Conservation (phyloP, 768 basidiomycete genomes). For the Boletus rex-veris region DNA sequence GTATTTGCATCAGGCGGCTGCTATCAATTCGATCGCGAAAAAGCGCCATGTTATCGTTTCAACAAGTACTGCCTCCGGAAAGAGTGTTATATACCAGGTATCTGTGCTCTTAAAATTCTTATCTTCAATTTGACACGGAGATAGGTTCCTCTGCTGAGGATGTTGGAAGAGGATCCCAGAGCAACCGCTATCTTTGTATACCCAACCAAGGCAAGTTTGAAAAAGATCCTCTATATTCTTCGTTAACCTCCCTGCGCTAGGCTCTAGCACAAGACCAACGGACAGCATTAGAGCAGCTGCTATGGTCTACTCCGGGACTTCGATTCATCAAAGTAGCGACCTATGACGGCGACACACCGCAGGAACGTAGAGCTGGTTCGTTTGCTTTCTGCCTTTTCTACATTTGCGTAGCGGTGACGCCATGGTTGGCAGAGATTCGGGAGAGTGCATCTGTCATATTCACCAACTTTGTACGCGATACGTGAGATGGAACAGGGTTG, state of each 20-base stretch:
- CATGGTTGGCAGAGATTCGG: slow-evolving; percentile 51
- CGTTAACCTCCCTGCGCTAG: slow-evolving; percentile 33
- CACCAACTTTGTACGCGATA: slow-evolving; percentile 75
- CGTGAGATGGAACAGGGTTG: neutral
- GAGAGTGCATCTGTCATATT: slow-evolving; percentile 77
- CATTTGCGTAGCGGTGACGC: neutral
- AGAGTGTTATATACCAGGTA: slow-evolving; percentile 85
- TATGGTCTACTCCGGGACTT: slow-evolving; percentile 59
- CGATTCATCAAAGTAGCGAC: slow-evolving; percentile 64
- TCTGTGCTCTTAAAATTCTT: neutral
- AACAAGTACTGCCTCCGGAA: slow-evolving; percentile 87
- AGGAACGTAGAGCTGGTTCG: slow-evolving; percentile 59
- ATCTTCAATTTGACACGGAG: neutral
- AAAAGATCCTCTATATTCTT: neutral
- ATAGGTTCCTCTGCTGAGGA: slow-evolving; percentile 68
- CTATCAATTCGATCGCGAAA: slow-evolving; percentile 58
- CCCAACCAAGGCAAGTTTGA: slow-evolving; percentile 67
- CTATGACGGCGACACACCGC: slow-evolving; percentile 87
- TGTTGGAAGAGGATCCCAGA: slow-evolving; percentile 55
- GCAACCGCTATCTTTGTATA: slow-evolving; percentile 82
- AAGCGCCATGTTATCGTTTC: slow-evolving; percentile 80
- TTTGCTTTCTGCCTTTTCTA: neutral
- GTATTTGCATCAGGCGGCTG: slow-evolving; percentile 68
- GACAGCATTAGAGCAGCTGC: slow-evolving; percentile 61
- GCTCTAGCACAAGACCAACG: slow-evolving; percentile 89